Conservation (phyloP, 2,329 filamentous ascomycete genomes). For the Parafenestella ontariensis region DNA sequence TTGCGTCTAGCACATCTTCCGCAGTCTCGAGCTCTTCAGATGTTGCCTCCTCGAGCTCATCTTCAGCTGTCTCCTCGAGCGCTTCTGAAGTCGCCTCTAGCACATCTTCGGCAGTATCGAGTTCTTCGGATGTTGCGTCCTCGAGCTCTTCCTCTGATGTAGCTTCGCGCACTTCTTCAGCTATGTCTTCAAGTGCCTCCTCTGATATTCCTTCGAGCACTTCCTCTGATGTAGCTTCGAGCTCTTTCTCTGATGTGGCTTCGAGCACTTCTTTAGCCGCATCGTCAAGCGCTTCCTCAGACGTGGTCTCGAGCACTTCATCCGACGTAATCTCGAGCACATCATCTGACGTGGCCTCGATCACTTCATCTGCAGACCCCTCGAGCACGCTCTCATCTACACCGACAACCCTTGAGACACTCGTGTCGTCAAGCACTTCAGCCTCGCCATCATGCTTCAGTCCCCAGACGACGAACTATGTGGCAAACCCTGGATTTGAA, state of each 20-base stretch:
- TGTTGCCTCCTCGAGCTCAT: background rate
- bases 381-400: background rate
- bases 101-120: background rate
- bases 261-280: background rate
- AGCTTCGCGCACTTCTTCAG: background rate
- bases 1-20: background rate
- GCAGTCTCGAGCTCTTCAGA: background rate
- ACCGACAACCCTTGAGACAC: background rate
- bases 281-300: background rate
- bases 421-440: background rate
- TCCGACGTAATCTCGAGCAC: background rate
- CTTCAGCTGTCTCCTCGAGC: background rate
- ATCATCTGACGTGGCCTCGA: background rate
- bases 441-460: background rate
- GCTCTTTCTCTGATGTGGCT: background rate
- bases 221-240: background rate
- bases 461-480: background rate
- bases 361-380: background rate
- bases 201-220: background rate
- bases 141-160: background rate
- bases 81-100: background rate
- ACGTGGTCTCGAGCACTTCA: background rate
- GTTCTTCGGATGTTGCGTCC: background rate
- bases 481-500: background rate
- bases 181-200: background rate